Evolutionary conservation across 345 rosid species (phyloP), one percentile per base, ranked within the genome.

Genomic region (Salix exigua): DNA sequence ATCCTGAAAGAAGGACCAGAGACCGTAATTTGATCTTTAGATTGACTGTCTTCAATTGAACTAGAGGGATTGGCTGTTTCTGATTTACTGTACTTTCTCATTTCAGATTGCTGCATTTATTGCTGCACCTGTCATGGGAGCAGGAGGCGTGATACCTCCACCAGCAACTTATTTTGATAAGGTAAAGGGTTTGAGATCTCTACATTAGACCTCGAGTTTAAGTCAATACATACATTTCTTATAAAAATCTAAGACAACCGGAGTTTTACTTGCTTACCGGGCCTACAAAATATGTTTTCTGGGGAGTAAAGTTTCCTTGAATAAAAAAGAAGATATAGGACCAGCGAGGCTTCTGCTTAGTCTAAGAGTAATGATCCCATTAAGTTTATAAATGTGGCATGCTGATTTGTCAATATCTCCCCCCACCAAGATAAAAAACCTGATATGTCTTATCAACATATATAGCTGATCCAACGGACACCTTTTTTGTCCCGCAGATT

Each of bases 71-170:
- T 60, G 25, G 38, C 68, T 42, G 42, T 75, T 38, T 42, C 78
- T 78, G 48, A 85, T 79, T 60, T 74, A 18, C 33, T 25, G 28
- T 19, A 14, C 35, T 76, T 81, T 35, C 68, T 51, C 63, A 30
- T 84, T 70, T 75, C 88, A 93, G 98, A 90, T 96, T 84, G 98
- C 90, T 81, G 99, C 98, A 68, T 96, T 93, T 84, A 93, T 96
- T 4, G 98, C 97, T 31, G 99, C 93, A 72, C 98, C 97, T 55
- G 95, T 96, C 77, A 93, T 96, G 98, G 97, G 99, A 67, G 98
- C 97, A 58, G 98, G 99, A 51, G 98, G 98, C 48, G 98, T 93
- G 74, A 96, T 96, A 73, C 95, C 89, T 83, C 99, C 98, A 37
- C 98, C 97, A 66, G 94, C 92, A 53, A 91, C 97, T 61, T 94